Percentiles rank a stretch among this genome's conserved stretches.
Conservation (phyloP, 2,329 filamentous ascomycete species). For the Chaetomium globosum region DNA sequence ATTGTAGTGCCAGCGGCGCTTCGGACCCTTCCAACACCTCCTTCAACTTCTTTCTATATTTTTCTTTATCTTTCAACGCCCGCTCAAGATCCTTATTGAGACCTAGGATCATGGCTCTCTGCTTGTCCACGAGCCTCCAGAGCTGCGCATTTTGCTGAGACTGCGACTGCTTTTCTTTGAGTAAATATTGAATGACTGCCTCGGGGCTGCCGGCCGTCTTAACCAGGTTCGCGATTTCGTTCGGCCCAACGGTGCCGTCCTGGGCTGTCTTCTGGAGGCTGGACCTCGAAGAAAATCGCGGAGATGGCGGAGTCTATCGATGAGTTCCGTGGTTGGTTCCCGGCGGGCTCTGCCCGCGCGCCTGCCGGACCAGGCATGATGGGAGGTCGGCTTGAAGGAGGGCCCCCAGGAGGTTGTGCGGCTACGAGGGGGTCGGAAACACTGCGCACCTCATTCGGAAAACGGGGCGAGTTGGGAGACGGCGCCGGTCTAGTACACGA, state of each 20-base stretch:
- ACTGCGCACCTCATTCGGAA: slow-evolving; percentile 56
- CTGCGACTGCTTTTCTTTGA: slow-evolving; percentile 89
- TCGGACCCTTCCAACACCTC: slow-evolving; percentile 60
- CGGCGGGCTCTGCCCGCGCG: slow-evolving; percentile 46
- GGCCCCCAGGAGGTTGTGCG: slow-evolving; percentile 49
- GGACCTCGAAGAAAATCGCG: slow-evolving; percentile 66
- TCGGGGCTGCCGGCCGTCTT: slow-evolving; percentile 85
- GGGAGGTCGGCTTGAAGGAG: slow-evolving; percentile 43
- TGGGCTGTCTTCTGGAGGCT: slow-evolving; percentile 61
- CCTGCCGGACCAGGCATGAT: slow-evolving; percentile 54
- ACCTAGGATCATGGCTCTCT: slow-evolving; percentile 88
- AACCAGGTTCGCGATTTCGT: slow-evolving; percentile 78
- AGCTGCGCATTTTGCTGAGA: slow-evolving; percentile 88
- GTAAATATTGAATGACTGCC: slow-evolving; percentile 80
- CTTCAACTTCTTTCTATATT: slow-evolving; percentile 87
- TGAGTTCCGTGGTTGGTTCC: slow-evolving; percentile 67
- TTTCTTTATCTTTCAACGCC: slow-evolving; percentile 89
- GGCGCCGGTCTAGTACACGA: slow-evolving; percentile 23
- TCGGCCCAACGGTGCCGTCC: slow-evolving; percentile 61
- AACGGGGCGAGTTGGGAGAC: slow-evolving; percentile 33
- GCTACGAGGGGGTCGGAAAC: slow-evolving; percentile 49
- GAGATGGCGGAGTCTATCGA: slow-evolving; percentile 96
- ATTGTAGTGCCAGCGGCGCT: slow-evolving; percentile 36
- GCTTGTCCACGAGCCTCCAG: slow-evolving; percentile 96
- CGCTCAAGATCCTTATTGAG: slow-evolving; percentile 93